Percentiles rank a stretch among this genome's conserved stretches.
Evolutionary conservation across 345 rosid genomes (phyloP).

Genomic region (Heritiera fomes): DNA sequence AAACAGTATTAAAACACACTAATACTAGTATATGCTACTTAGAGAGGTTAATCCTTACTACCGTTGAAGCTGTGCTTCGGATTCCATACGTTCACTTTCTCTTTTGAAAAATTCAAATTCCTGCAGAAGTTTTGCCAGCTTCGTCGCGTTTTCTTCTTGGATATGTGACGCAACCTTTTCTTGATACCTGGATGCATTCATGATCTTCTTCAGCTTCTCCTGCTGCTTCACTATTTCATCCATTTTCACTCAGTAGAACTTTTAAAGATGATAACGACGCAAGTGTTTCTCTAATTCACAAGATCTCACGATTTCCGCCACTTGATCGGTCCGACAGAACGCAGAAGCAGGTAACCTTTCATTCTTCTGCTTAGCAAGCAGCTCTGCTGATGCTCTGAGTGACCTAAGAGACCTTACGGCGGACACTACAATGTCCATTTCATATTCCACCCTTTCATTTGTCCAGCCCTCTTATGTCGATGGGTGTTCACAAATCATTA

Average conservation of each 20-base stretch:
- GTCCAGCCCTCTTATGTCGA: no score
- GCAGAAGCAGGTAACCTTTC: conserved; percentile 80
- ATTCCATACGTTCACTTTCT: conserved; percentile 54
- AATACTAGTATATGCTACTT: no score
- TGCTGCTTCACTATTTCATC: conserved; percentile 69
- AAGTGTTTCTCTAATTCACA: conserved; percentile 82
- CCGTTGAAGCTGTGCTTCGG: conserved; percentile 21
- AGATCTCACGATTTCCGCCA: conserved; percentile 49
- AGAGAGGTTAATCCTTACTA: neutral
- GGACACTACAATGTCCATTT: no score
- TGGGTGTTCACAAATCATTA: no score
- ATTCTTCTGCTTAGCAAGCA: no score
- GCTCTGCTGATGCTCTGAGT: no score
- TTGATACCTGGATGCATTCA: conserved; percentile 61
- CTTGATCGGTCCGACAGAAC: conserved; percentile 62
- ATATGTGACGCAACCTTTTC: conserved; percentile 71
- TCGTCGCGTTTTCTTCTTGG: conserved; percentile 56
- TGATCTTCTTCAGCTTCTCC: conserved; percentile 72
- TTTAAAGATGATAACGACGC: conserved; percentile 69
- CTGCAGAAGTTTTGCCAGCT: conserved; percentile 62
- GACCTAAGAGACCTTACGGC: no score
- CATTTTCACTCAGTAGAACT: conserved; percentile 70
- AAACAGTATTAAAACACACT: no score
- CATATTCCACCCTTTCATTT: no score
- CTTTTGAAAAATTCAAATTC: conserved; percentile 65